These are phyloP conservation scores for Wickerhamiella sergipiensis DNA, from an alignment of 805 yeast species.

Conservation along the genomic window DNA sequence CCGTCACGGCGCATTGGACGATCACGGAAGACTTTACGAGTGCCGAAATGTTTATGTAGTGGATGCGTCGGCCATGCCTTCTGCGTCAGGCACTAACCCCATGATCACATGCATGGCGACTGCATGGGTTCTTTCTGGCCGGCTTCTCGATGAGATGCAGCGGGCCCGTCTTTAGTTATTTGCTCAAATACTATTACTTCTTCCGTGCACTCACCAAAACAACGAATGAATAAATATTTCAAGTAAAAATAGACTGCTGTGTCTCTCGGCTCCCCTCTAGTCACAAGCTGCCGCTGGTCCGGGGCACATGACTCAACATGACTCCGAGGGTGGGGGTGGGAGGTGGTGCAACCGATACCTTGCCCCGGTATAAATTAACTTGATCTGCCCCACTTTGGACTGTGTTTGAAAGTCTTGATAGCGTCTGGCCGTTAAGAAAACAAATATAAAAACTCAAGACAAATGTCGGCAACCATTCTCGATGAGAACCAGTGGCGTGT, in stretches of 20 bases:
- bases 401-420: no score
- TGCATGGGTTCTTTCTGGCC: conserved; percentile 31
- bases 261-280: no score
- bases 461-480: neutral
- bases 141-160: conserved; percentile 23
- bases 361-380: neutral
- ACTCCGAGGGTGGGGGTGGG: neutral
- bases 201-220: no score
- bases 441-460: no score
- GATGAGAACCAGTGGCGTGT: conserved; percentile 2
- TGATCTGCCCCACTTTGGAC: no score
- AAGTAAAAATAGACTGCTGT: neutral
- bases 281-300: neutral
- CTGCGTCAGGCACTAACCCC: conserved; percentile 43
- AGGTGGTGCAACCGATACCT: neutral
- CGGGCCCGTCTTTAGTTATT: neutral
- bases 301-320: neutral
- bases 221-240: no score
- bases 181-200: no score
- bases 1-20: conserved; percentile 31
- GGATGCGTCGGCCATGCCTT: conserved; percentile 37
- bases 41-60: conserved; percentile 37
- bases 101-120: conserved; percentile 38
- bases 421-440: no score
- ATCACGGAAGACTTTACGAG: conserved; percentile 34